A percentile compares a stretch with the other conserved stretches of the same genome.
Conservation (phyloP, 768 basidiomycete species). For the Auricularia sp. region DNA sequence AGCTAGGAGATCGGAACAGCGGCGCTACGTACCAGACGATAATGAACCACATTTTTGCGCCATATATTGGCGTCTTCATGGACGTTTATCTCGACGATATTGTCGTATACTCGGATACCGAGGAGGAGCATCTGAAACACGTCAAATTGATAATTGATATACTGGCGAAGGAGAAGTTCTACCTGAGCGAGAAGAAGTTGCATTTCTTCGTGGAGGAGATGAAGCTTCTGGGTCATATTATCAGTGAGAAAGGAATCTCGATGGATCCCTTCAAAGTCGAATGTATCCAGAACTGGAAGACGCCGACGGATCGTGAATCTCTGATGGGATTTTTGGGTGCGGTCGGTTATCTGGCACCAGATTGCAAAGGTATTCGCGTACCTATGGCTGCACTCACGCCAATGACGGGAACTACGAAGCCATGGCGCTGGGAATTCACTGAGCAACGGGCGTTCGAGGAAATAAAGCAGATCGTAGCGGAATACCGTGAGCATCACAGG, state of each 20-base stretch:
- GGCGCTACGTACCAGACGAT: slow-evolving; percentile 33
- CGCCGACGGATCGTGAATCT: slow-evolving; percentile 23
- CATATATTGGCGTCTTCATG: slow-evolving; percentile 23
- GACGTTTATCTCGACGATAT: slow-evolving; percentile 9
- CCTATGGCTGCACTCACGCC: not conserved
- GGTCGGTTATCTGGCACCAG: not conserved
- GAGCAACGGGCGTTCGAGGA: slow-evolving; percentile 8
- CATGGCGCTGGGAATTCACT: slow-evolving; percentile 1
- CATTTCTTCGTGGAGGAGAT: slow-evolving; percentile 21
- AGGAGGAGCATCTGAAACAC: slow-evolving; percentile 22
- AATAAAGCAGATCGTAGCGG: slow-evolving; percentile 5
- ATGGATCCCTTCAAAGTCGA: slow-evolving; percentile 42
- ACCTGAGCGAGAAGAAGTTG: slow-evolving; percentile 27
- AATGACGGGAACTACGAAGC: not conserved
- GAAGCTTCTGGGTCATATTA: slow-evolving; percentile 24
- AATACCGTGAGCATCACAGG: not conserved
- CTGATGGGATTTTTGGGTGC: slow-evolving; percentile 26
- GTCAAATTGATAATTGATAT: slow-evolving; percentile 25
- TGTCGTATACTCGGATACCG: slow-evolving; percentile 23
- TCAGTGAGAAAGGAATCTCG: slow-evolving; percentile 28
- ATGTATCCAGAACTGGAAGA: slow-evolving; percentile 21
- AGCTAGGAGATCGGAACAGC: slow-evolving; percentile 24
- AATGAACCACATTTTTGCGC: slow-evolving; percentile 32
- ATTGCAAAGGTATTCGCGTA: not conserved
- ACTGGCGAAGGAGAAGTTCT: slow-evolving; percentile 24